Conservation (phyloP, 495 filamentous ascomycete genomes). For the Neurospora sp. region DNA sequence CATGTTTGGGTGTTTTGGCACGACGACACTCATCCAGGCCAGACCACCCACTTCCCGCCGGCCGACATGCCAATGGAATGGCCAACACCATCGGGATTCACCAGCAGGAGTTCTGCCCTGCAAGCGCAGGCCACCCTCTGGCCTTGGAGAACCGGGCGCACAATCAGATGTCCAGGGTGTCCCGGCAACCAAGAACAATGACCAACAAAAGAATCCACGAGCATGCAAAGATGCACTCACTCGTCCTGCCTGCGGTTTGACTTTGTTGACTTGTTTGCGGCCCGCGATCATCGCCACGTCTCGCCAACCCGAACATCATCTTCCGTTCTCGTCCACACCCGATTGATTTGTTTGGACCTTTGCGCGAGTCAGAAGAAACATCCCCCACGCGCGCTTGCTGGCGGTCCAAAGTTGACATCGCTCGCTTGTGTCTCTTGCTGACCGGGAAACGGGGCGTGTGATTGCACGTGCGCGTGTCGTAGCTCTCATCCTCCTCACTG, state of each 20-base stretch:
- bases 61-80: not conserved
- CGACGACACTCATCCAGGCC: not conserved
- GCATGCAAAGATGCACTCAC: not conserved
- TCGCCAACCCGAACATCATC: not conserved
- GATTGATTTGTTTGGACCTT: not conserved
- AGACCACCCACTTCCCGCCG: not conserved
- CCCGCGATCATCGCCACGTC: not conserved
- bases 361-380: not conserved
- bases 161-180: not conserved
- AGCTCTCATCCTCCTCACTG: not conserved
- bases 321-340: not conserved
- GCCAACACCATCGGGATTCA: not conserved
- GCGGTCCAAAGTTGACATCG: not conserved
- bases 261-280: not conserved
- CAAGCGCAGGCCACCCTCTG: not conserved
- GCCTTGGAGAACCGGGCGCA: not conserved
- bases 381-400: not conserved
- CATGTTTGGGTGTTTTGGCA: not conserved
- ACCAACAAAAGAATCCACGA: not conserved
- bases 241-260: not conserved
- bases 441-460: not conserved
- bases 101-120: not conserved
- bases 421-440: not conserved
- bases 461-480: not conserved
- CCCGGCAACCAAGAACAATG: not conserved